Evolutionary conservation across 495 filamentous ascomycete genomes (phyloP).

Genomic region (Evernia prunastri): DNA sequence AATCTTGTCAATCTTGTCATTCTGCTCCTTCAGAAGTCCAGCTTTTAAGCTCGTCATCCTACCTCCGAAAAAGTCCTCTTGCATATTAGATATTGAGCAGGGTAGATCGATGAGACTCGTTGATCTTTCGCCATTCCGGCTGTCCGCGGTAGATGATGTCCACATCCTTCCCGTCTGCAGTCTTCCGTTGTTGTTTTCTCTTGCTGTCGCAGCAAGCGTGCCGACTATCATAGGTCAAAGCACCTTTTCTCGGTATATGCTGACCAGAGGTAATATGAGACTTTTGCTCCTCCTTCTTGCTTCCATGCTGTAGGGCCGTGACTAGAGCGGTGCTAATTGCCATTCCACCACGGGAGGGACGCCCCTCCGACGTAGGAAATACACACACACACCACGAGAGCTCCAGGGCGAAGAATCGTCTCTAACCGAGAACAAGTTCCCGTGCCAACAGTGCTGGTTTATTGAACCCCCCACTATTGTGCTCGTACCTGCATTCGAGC

Average conservation of each 20-base stretch:
- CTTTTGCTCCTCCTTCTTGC: not conserved
- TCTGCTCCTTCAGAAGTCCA: not conserved
- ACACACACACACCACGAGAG: no score
- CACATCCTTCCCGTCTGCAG: not conserved
- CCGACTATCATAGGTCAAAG: not conserved
- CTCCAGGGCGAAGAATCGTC: no score
- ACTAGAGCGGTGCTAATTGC: no score
- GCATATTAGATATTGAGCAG: not conserved
- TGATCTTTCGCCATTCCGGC: not conserved
- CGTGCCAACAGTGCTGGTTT: no score
- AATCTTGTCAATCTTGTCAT: not conserved
- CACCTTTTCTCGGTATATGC: not conserved
- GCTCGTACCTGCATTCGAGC: not conserved
- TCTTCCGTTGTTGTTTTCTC: not conserved
- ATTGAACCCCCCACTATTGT: no score
- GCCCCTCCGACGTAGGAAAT: no score
- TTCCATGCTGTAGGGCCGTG: no score
- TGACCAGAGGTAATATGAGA: not conserved
- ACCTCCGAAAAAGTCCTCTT: not conserved
- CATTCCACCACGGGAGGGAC: no score
- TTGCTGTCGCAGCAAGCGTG: not conserved
- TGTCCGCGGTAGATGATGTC: not conserved
- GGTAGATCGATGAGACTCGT: not conserved
- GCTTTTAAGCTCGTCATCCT: not conserved
- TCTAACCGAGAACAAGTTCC: no score